Base-by-base conservation (phyloP, 768 basidiomycete genomes). In the Mycena alexandri region DNA sequence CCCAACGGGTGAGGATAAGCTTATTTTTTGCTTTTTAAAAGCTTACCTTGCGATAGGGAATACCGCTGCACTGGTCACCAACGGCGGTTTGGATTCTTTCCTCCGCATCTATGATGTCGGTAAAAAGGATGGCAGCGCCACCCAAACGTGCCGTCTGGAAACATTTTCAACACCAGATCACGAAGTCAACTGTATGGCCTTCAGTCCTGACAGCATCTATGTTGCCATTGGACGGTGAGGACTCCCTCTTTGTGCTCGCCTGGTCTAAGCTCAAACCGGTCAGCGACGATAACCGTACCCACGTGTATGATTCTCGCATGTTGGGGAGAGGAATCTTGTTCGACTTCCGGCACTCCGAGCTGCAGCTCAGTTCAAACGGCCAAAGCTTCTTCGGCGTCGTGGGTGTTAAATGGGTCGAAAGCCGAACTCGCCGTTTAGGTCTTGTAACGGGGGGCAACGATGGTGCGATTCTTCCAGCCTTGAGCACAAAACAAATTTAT, bases 231-330 rank as follows among this genome's bases (percentile, higher is more conserved):
- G 83, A 5, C 83, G 90, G 47, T 61, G 22, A 11, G 47, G 42
- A 5, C 11, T 25, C 36, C 48, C 38, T 14, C 7, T 65, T 42
- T 29, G 17, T 48, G 2, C 22, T 46, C 12, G 19, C 53, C 34
- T n/a, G 16, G 44, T 11, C 21, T 16, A 4, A n/a, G 22, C 11
- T 34, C 3, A 19, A 46, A 7, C 42, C 10, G 3, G 25, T 42
- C 19, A 56, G 55, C 2, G 85, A 77, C 48, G 90, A 93, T 73
- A 90, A 91, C 67, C 74, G 73, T 38, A 78, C 81, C 1, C 87
- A 91, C 61, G 75, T 93, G 4, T 93, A 92, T 67, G 91, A 93
- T 73, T 71, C 83, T 2, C 85, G 91, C 13, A 86, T 82, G 73
- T 72, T 90, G 19, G 74, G 79, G 22, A 77, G 79, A 16, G 83